Evolutionary conservation across 1,139 yeast species (phyloP).

Genomic region (Saccharomycopsis hybrid): DNA sequence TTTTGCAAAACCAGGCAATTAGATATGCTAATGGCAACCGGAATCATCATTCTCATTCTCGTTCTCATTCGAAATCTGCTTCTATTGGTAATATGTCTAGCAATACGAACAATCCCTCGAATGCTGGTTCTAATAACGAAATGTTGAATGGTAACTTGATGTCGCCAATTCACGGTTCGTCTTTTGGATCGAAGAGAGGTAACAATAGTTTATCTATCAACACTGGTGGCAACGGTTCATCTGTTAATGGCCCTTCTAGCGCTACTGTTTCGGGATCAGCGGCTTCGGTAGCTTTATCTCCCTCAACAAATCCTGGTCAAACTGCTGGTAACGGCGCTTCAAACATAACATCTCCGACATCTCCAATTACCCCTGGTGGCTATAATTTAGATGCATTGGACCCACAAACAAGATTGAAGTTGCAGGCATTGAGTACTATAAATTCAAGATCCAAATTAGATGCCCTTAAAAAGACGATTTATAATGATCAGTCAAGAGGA

Average conservation of each 20-base stretch:
- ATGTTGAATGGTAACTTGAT: constrained; percentile 10
- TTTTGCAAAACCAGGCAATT: constrained; percentile 20
- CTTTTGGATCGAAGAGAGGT: constrained; percentile 13
- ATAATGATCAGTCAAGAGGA: constrained; percentile 5
- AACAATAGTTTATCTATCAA: constrained; percentile 14
- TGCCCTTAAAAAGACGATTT: constrained; percentile 37
- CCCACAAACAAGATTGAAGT: constrained; percentile 43
- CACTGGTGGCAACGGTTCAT: constrained; percentile 1
- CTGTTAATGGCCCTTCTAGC: not conserved
- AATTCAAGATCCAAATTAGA: constrained; percentile 56
- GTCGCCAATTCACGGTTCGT: constrained; percentile 9
- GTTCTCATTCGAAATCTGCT: constrained; percentile 9
- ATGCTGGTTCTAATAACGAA: constrained; percentile 3
- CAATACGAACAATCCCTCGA: not conserved
- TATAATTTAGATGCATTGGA: constrained; percentile 31
- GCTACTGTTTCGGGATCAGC: constrained; percentile 1
- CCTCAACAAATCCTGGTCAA: constrained; percentile 1
- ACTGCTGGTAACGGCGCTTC: constrained; percentile 1
- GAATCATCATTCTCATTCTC: constrained; percentile 2
- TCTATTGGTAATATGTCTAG: constrained; percentile 10
- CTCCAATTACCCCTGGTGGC: constrained; percentile 25
- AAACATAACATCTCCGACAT: constrained; percentile 29
- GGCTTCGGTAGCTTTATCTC: no score
- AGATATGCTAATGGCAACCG: constrained; percentile 15
- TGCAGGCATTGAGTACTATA: constrained; percentile 60